Conservation (phyloP, 768 basidiomycete genomes). For the Coprinopsis strossmayeri region DNA sequence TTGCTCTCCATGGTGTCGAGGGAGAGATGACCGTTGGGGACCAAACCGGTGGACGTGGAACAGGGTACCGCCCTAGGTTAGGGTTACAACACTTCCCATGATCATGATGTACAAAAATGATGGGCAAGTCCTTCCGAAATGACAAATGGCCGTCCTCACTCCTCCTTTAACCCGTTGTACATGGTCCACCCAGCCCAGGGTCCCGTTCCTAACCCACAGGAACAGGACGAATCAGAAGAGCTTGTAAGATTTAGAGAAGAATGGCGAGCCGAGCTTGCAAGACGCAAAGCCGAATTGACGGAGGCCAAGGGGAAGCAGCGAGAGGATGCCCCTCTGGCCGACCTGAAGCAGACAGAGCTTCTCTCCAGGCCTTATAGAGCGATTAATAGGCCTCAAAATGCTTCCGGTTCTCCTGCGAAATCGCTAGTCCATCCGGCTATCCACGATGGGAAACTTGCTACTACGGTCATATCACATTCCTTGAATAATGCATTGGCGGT, state of each 20-base stretch:
- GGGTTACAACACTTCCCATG: no score
- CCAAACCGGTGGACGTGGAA: constrained; percentile 11
- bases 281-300: constrained; percentile 20
- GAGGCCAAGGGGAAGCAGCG: neutral
- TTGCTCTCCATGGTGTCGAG: constrained; percentile 61
- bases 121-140: no score
- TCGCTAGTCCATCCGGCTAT: constrained; percentile 18
- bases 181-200: neutral
- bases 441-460: constrained; percentile 16
- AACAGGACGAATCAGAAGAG: constrained; percentile 44
- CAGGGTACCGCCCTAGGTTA: constrained; percentile 10
- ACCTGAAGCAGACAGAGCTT: no score
- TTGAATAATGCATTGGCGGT: constrained; percentile 50
- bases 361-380: constrained; percentile 1
- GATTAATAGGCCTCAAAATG: neutral
- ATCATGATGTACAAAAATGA: no score
- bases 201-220: constrained; percentile 18
- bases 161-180: neutral
- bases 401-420: neutral
- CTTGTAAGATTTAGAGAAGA: constrained; percentile 63
- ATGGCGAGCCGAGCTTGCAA: constrained; percentile 65
- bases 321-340: constrained; percentile 1
- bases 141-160: neutral
- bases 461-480: constrained; percentile 23
- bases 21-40: neutral